Evolutionary conservation across 2,329 filamentous ascomycete genomes (phyloP).

Genomic region (Penicillium sp.): DNA sequence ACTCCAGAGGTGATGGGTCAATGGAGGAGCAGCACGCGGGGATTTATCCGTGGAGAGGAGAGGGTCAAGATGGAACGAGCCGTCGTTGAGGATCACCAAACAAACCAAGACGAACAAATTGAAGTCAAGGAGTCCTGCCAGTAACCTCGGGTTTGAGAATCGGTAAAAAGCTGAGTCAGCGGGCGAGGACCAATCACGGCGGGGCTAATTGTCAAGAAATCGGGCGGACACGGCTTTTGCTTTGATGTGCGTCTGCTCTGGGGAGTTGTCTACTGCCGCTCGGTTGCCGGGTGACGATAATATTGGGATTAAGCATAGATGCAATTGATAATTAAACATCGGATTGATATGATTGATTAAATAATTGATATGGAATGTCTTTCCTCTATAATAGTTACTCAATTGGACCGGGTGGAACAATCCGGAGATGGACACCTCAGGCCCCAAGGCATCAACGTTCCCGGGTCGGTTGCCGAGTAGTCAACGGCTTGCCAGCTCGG

Average conservation of each 20-base stretch:
- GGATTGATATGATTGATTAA: neutral
- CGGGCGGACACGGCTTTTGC: conserved; percentile 37
- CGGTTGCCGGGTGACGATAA: neutral
- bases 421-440: conserved; percentile 8
- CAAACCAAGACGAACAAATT: conserved; percentile 22
- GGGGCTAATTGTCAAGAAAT: conserved; percentile 38
- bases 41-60: conserved; percentile 16
- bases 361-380: neutral
- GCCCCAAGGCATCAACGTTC: conserved; percentile 10
- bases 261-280: conserved; percentile 10
- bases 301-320: neutral
- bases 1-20: conserved; percentile 7
- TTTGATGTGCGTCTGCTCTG: neutral
- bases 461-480: conserved; percentile 15
- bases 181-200: conserved; percentile 27
- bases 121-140: conserved; percentile 30
- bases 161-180: conserved; percentile 35
- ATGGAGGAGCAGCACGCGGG: conserved; percentile 4
- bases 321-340: neutral
- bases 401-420: neutral
- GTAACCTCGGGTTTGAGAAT: conserved; percentile 40
- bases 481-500: neutral
- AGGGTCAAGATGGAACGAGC: conserved; percentile 22
- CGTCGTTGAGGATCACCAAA: conserved; percentile 12
- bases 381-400: neutral